These are phyloP conservation scores for Pichia sp. DNA, from an alignment of 1,139 yeast genomes.

Conservation along the genomic window DNA sequence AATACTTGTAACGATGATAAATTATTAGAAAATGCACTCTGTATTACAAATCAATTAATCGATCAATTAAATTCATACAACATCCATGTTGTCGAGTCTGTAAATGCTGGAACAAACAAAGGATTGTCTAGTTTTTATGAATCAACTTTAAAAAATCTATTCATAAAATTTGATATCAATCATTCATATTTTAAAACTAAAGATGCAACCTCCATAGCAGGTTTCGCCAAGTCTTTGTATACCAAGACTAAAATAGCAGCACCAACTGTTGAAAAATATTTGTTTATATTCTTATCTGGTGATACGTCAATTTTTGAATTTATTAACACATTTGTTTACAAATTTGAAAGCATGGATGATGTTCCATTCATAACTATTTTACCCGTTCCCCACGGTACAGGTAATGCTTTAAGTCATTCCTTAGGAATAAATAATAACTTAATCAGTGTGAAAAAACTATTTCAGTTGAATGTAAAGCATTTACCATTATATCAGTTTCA, in stretches of 20 bases:
- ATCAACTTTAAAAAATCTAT: conserved; percentile 40
- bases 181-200: conserved; percentile 39
- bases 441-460: conserved; percentile 39
- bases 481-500: conserved; percentile 46
- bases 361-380: conserved; percentile 22
- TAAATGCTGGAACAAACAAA: conserved; percentile 46
- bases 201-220: conserved; percentile 10
- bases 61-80: neutral
- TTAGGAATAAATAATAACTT: conserved; percentile 40
- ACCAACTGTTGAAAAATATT: conserved; percentile 20
- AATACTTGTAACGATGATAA: neutral
- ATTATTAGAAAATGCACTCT: neutral
- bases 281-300: conserved; percentile 68
- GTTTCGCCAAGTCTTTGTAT: conserved; percentile 10
- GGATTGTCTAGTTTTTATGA: conserved; percentile 32
- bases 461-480: conserved; percentile 31
- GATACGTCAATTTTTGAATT: conserved; percentile 82
- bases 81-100: conserved; percentile 42
- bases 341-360: neutral
- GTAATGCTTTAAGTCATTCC: conserved; percentile 72
- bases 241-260: neutral
- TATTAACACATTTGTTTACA: conserved; percentile 42
- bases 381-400: conserved; percentile 78
- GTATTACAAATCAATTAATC: neutral
- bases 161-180: conserved; percentile 32